Conservation (phyloP, 2,329 filamentous ascomycete species). For the Exophiala sideris region DNA sequence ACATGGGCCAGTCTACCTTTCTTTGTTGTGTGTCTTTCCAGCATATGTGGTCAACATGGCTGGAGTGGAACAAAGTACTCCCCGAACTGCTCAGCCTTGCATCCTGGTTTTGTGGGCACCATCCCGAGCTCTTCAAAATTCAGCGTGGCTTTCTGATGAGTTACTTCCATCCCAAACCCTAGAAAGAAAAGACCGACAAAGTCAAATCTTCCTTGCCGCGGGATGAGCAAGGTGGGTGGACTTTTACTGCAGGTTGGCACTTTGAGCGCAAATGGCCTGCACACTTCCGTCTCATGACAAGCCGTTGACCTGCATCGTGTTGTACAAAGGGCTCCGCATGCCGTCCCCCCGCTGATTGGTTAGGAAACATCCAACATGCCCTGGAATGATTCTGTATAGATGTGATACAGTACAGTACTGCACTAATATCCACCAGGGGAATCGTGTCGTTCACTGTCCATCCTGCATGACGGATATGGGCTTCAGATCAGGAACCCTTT, state of each 20-base stretch:
- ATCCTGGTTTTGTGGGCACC: not conserved
- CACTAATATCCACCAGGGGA: constrained; percentile 16
- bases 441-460: constrained; percentile 7
- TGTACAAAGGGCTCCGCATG: constrained; percentile 14
- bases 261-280: constrained; percentile 19
- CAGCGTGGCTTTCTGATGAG: constrained; percentile 11
- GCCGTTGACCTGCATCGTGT: constrained; percentile 20
- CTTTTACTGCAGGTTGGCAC: constrained; percentile 22
- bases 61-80: not conserved
- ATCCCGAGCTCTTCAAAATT: constrained; percentile 1
- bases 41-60: not conserved
- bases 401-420: constrained; percentile 21
- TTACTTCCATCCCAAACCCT: constrained; percentile 1
- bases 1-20: not conserved
- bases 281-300: constrained; percentile 14
- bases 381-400: constrained; percentile 12
- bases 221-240: constrained; percentile 8
- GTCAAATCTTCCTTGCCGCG: constrained; percentile 12
- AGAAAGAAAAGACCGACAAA: constrained; percentile 10
- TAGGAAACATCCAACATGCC: constrained; percentile 7
- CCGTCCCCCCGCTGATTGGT: constrained; percentile 15
- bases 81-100: not conserved
- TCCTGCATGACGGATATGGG: constrained; percentile 10
- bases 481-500: constrained; percentile 23
- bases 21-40: not conserved